Conservation (phyloP, 805 yeast species). For the Metschnikowia orientalis region DNA sequence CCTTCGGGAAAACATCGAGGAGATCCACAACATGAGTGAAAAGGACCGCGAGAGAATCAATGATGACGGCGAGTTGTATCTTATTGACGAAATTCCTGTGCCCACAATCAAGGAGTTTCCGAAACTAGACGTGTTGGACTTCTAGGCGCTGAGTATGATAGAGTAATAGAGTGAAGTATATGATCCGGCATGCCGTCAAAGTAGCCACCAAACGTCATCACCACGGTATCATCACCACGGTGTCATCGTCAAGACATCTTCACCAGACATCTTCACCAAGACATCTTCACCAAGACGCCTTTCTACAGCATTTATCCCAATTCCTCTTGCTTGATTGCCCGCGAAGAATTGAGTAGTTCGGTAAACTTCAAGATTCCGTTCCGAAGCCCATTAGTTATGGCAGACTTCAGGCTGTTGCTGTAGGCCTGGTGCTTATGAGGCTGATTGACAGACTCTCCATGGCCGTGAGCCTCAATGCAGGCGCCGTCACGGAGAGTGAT, state of each 20-base stretch:
- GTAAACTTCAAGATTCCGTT: slow-evolving; percentile 37
- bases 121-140: slow-evolving; percentile 53
- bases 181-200: no score
- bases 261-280: no score
- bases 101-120: slow-evolving; percentile 68
- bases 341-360: slow-evolving; percentile 6
- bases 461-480: slow-evolving; percentile 32
- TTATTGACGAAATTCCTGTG: slow-evolving; percentile 68
- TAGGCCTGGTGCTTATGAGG: slow-evolving; percentile 33
- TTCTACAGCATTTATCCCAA: no score
- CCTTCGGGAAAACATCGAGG: slow-evolving; percentile 59
- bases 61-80: slow-evolving; percentile 80
- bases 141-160: no score
- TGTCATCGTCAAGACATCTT: no score
- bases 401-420: slow-evolving; percentile 43
- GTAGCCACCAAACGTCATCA: no score
- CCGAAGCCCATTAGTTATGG: slow-evolving; percentile 43
- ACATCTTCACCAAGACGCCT: no score
- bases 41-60: slow-evolving; percentile 84
- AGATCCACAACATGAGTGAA: slow-evolving; percentile 78
- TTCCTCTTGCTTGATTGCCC: slow-evolving; percentile 8
- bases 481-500: slow-evolving; percentile 45
- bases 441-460: slow-evolving; percentile 31
- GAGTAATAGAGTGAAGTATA: no score
- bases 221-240: no score